A percentile compares a stretch with the other conserved stretches of the same genome.
phyloP scores from a whole-genome alignment of 192 early-diverging fungal genomes.

The Paraglomus occultum region DNA sequence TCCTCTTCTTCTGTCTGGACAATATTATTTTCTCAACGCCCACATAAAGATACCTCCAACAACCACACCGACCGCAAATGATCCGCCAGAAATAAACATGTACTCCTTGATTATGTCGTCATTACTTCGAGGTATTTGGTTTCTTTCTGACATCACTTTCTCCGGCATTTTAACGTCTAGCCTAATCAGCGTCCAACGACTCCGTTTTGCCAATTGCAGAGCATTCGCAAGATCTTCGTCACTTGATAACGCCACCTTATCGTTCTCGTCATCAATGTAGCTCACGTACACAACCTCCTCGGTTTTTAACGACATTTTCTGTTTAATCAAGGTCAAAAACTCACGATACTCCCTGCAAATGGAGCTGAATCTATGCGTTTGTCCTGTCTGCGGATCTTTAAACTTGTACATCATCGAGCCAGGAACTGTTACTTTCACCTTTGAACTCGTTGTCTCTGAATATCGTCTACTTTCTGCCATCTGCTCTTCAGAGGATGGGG shows the following conservation, averaged over 20 bases:
- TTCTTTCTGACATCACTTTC: background rate
- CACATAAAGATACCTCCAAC: background rate
- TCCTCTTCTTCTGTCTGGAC: too few species aligned
- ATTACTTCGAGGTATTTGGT: background rate
- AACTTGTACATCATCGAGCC: conserved; percentile 56
- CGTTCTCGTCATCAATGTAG: conserved; percentile 90
- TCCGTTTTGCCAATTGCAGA: conserved; percentile 61
- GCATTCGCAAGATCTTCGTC: conserved; percentile 80
- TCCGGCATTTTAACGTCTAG: background rate
- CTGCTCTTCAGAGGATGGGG: conserved; percentile 33
- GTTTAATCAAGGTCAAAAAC: conserved; percentile 52
- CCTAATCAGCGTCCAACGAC: conserved; percentile 34
- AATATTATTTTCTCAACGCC: background rate
- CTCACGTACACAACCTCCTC: conserved; percentile 34
- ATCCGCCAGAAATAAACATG: background rate
- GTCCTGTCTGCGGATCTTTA: conserved; percentile 49
- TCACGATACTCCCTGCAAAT: conserved; percentile 47
- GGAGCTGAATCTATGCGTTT: conserved; percentile 66
- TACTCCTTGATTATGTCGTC: background rate
- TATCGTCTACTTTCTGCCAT: conserved; percentile 29
- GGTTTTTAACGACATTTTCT: conserved; percentile 48
- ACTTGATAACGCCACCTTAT: conserved; percentile 70
- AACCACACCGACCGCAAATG: background rate
- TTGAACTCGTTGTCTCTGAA: conserved; percentile 23
- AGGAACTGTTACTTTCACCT: background rate